phyloP scores from a whole-genome alignment of 2,329 filamentous ascomycete genomes.

The Bipolaris oryzae region DNA sequence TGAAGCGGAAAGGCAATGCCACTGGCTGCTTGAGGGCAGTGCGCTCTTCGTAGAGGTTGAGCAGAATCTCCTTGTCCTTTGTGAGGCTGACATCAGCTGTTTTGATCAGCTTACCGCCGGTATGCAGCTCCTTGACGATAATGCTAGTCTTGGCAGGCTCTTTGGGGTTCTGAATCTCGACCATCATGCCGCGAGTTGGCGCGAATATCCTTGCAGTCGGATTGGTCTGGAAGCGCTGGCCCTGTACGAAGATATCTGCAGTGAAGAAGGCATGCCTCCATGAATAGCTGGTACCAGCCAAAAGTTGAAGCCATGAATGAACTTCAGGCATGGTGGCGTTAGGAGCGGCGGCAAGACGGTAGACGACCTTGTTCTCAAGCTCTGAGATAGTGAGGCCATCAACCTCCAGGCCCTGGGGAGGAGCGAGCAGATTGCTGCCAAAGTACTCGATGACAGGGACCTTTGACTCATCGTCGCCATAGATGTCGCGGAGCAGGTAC shows the following conservation, averaged over 20 bases:
- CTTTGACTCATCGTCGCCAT: conserved; percentile 71
- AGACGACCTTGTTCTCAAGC: conserved; percentile 79
- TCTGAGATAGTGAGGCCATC: conserved; percentile 86
- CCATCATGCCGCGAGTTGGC: conserved; percentile 81
- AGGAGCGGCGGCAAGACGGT: conserved; percentile 78
- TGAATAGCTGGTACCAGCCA: conserved; percentile 83
- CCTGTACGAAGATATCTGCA: conserved; percentile 91
- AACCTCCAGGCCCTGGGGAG: conserved; percentile 69
- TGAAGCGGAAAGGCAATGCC: conserved; percentile 85
- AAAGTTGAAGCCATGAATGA: conserved; percentile 84
- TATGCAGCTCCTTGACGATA: conserved; percentile 82
- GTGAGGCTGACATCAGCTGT: conserved; percentile 84
- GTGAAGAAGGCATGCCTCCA: conserved; percentile 96
- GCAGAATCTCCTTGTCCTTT: conserved; percentile 77
- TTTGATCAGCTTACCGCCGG: conserved; percentile 83
- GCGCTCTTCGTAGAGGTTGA: conserved; percentile 92
- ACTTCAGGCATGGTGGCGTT: conserved; percentile 75
- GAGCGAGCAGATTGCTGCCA: conserved; percentile 80
- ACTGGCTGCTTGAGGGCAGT: conserved; percentile 83
- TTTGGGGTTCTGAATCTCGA: conserved; percentile 84
- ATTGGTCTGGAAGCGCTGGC: conserved; percentile 96
- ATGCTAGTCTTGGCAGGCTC: conserved; percentile 84
- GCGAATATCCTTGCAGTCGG: conserved; percentile 91
- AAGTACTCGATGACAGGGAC: conserved; percentile 95
- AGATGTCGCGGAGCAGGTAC: conserved; percentile 77